Base-by-base conservation (phyloP, 768 basidiomycete species). In the Hirschioporus abietinus region DNA sequence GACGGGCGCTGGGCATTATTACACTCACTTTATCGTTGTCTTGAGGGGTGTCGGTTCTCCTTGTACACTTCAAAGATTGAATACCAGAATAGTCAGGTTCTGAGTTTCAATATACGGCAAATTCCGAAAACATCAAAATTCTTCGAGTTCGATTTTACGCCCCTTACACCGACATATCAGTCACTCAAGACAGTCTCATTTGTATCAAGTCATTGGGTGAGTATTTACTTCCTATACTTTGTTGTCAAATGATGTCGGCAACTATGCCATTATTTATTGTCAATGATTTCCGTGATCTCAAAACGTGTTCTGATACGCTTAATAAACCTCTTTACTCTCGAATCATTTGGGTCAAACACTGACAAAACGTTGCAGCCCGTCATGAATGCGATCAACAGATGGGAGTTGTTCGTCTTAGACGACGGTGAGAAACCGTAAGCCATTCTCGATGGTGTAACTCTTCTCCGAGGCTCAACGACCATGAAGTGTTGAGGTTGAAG, bases 311-410 rank as follows among this genome's bases (percentile, higher is more conserved):
- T 36, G 23, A 18, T 42, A 3, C 27, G 4, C 27, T 24, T 63
- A 68, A 72, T 67, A 72, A 65, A 60, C 65, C 63, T 35, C 59
- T 61, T 23, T 64, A 5, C 18, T 27, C 24, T 36, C 35, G 24
- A 27, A 35, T n/a, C n/a, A n/a, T n/a, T n/a, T 8, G 17, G 20
- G 7, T 12, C 10, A 6, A 6, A 17, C 36, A 36, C 63, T 64
- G 63, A 27, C 63, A 67, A n/a, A 23, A 5, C 36, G 23, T 24
- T 64, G 35, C 65, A 65, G 60, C 61, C 68, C 63, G 58, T 63
- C 35, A 93, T 97, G 91, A 99, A 99, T 80, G 95, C 95, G 60
- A 95, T 95, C n/a, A 88, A 89, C 75, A 88, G 96, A 70, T 92
- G 89, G 74, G 95, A 97, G 78, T 83, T 93, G 70, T 97, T 88